phyloP scores from a whole-genome alignment of 306 rosid genomes.

The Lathyrus sativus region DNA sequence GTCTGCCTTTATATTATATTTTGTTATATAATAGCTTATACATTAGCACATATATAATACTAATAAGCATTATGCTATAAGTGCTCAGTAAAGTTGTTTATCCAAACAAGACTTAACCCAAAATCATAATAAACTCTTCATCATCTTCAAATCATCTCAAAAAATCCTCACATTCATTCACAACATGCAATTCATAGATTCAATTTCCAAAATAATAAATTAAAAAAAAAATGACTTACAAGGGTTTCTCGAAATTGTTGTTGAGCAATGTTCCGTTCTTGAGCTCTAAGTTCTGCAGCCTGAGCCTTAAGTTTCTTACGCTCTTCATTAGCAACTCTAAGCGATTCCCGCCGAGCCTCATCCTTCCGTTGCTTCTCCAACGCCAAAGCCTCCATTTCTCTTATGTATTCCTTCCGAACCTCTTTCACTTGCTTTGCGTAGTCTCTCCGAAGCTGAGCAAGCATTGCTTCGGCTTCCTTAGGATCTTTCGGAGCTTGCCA shows the following conservation, averaged over 20 bases:
- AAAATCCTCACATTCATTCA: background rate
- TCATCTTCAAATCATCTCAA: background rate
- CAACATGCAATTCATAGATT: background rate
- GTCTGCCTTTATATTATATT: too few species aligned
- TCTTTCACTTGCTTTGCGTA: constrained; percentile 80
- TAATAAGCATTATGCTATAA: background rate
- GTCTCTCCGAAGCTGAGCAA: constrained; percentile 62
- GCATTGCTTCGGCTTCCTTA: constrained; percentile 68
- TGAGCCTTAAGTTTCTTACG: constrained; percentile 72
- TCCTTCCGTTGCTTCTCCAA: constrained; percentile 72
- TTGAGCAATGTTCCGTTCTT: constrained; percentile 60
- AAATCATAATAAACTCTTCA: background rate
- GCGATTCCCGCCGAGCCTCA: constrained; percentile 64
- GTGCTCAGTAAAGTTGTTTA: background rate
- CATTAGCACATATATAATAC: too few species aligned
- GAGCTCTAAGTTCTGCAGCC: constrained; percentile 67
- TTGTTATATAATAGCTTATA: too few species aligned
- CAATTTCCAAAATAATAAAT: background rate
- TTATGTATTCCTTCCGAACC: constrained; percentile 67
- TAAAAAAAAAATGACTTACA: constrained; percentile 38
- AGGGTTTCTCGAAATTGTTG: constrained; percentile 73
- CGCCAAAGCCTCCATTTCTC: constrained; percentile 63
- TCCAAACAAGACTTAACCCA: background rate
- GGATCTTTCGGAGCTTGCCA: constrained; percentile 77
- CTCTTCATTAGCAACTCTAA: constrained; percentile 71